A percentile compares a stretch with the other conserved stretches of the same genome.
Conservation (phyloP, 352 stramenopile species). For the Phytophthora cryptogea region DNA sequence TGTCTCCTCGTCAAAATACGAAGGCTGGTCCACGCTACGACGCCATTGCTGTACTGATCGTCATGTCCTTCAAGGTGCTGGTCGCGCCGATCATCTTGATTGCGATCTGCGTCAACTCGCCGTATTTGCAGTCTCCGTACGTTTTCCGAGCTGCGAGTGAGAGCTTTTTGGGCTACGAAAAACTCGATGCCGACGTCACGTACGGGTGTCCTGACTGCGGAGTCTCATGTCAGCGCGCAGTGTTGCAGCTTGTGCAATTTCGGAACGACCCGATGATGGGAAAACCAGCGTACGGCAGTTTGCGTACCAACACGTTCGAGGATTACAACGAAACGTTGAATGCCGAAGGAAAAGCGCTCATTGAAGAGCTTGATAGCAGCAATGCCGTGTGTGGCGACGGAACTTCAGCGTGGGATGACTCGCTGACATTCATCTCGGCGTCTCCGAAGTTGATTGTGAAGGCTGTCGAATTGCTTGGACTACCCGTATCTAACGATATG, state of each 20-base stretch:
- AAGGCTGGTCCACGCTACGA: conserved; percentile 30
- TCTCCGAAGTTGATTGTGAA: conserved; percentile 32
- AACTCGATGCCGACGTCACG: conserved; percentile 28
- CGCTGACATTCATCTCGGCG: conserved; percentile 35
- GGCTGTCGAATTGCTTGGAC: conserved; percentile 17
- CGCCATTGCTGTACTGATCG: conserved; percentile 35
- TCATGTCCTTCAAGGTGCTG: conserved; percentile 46
- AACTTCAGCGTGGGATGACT: conserved; percentile 31
- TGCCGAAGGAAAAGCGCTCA: conserved; percentile 14
- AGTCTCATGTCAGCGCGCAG: conserved; percentile 28
- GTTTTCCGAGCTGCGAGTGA: conserved; percentile 38
- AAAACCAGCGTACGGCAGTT: conserved; percentile 33
- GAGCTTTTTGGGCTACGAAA: conserved; percentile 36
- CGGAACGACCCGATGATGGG: conserved; percentile 35
- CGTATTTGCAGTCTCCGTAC: conserved; percentile 40
- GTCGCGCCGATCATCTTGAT: conserved; percentile 39
- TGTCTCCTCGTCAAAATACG: conserved; percentile 21
- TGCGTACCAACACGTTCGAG: conserved; percentile 37
- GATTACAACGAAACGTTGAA: conserved; percentile 33
- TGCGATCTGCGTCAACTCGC: conserved; percentile 37
- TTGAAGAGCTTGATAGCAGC: conserved; percentile 19
- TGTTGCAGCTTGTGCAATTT: conserved; percentile 39
- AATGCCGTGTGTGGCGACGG: conserved; percentile 30
- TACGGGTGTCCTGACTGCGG: conserved; percentile 32
- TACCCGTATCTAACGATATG: conserved; percentile 34